Evolutionary conservation across 129 eudicot genomes (phyloP).

Genomic region (Dittrichia graveolens): DNA sequence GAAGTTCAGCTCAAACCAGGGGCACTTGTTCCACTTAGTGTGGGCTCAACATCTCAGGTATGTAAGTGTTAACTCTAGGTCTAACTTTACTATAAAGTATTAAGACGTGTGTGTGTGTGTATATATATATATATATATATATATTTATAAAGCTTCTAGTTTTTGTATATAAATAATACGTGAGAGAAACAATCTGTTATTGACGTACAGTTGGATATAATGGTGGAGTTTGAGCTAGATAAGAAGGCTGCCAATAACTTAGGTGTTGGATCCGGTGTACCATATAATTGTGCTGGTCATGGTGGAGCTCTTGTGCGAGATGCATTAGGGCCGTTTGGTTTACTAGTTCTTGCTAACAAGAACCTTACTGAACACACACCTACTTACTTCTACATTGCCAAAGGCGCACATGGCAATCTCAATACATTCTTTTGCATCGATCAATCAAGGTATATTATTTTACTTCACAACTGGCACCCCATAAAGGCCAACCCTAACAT

Average conservation of each 20-base stretch:
- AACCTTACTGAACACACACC: slow-evolving; percentile 58
- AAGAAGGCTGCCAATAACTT: slow-evolving; percentile 40
- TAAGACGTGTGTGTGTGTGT: not conserved
- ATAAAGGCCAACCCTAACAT: too few species aligned
- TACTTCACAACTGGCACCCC: not conserved
- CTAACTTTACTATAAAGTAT: not conserved
- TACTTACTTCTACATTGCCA: slow-evolving; percentile 55
- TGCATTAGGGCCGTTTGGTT: slow-evolving; percentile 63
- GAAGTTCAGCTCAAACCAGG: slow-evolving; percentile 54
- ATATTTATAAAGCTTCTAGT: not conserved
- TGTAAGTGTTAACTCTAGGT: not conserved
- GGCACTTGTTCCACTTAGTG: slow-evolving; percentile 59
- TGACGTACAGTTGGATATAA: slow-evolving; percentile 74
- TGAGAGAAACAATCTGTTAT: not conserved
- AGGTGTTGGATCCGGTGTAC: slow-evolving; percentile 31
- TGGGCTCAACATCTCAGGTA: slow-evolving; percentile 70
- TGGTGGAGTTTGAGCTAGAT: slow-evolving; percentile 72
- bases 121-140: not conserved
- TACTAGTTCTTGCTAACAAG: slow-evolving; percentile 51
- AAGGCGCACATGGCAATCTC: slow-evolving; percentile 36
- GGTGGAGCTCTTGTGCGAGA: slow-evolving; percentile 61
- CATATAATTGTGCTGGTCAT: slow-evolving; percentile 58
- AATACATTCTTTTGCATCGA: slow-evolving; percentile 55
- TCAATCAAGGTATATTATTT: slow-evolving; percentile 49
- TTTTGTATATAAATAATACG: slow-evolving; percentile 5